phyloP scores from a whole-genome alignment of 768 basidiomycete species.

The Mycena venus region DNA sequence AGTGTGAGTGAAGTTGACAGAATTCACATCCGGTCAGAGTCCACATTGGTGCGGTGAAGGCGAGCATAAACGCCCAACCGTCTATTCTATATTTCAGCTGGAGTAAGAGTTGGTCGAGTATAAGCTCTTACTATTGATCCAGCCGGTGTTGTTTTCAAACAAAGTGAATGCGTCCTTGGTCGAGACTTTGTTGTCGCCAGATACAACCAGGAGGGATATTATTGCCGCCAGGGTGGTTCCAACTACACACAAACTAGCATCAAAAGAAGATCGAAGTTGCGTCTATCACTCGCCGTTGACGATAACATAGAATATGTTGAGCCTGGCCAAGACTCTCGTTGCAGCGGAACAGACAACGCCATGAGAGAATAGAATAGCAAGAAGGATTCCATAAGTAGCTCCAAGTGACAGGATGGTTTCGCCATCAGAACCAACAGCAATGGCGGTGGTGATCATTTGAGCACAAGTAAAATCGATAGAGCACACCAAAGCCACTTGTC shows the following conservation, averaged over 20 bases:
- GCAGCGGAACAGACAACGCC: constrained; percentile 81
- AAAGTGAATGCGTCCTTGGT: constrained; percentile 76
- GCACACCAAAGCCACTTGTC: constrained; percentile 62
- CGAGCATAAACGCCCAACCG: constrained; percentile 80
- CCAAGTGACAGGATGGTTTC: constrained; percentile 64
- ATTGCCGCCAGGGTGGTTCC: constrained; percentile 77
- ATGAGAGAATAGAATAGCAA: constrained; percentile 75
- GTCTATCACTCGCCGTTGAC: constrained; percentile 64
- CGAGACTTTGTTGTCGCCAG: constrained; percentile 71
- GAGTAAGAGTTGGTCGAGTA: background rate
- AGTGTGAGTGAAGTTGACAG: background rate
- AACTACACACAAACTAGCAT: constrained; percentile 52
- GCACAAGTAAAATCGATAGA: constrained; percentile 85
- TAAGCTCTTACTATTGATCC: constrained; percentile 65
- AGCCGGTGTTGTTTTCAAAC: constrained; percentile 81
- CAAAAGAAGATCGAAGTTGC: constrained; percentile 8
- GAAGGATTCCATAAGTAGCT: constrained; percentile 76
- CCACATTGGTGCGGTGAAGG: constrained; percentile 86
- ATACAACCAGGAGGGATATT: constrained; percentile 67
- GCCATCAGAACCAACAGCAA: constrained; percentile 72
- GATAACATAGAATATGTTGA: constrained; percentile 79
- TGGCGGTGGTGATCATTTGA: constrained; percentile 83
- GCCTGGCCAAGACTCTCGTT: constrained; percentile 71
- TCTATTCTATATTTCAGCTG: constrained; percentile 50
- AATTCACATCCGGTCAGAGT: constrained; percentile 80